Evolutionary conservation across 768 basidiomycete genomes (phyloP).

Genomic region (Serendipita sp.): DNA sequence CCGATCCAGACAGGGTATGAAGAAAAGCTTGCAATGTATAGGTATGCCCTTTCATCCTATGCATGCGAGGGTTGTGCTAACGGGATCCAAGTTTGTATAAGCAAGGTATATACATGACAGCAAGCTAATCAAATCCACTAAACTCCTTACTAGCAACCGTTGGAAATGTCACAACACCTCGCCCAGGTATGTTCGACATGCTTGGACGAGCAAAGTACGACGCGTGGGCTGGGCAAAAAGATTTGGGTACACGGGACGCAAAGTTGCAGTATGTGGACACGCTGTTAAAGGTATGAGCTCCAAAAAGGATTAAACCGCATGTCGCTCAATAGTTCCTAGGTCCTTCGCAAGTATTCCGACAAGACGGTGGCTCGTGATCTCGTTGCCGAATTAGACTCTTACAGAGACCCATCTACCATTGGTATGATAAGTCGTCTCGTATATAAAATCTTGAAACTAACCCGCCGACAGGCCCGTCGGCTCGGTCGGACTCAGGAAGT

Average conservation of each 20-base stretch:
- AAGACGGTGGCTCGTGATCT: conserved; percentile 60
- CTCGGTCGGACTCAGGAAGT: conserved; percentile 22
- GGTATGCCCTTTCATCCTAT: conserved; percentile 26
- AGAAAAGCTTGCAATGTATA: conserved; percentile 87
- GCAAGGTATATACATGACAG: conserved; percentile 42
- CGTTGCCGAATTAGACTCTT: conserved; percentile 62
- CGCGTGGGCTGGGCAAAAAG: conserved; percentile 88
- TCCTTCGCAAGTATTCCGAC: conserved; percentile 67
- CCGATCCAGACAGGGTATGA: conserved; percentile 94
- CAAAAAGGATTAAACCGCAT: background rate
- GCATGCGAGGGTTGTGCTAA: conserved; percentile 6
- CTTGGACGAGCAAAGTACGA: conserved; percentile 92
- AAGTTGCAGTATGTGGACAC: conserved; percentile 84
- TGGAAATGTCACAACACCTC: conserved; percentile 62
- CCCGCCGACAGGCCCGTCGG: conserved; percentile 44
- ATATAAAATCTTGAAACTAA: conserved; percentile 17
- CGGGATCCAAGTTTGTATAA: conserved; percentile 55
- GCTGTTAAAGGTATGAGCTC: conserved; percentile 46
- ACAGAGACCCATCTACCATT: conserved; percentile 45
- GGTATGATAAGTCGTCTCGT: conserved; percentile 26
- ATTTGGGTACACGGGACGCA: conserved; percentile 59
- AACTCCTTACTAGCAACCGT: conserved; percentile 46
- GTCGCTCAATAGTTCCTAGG: conserved; percentile 29
- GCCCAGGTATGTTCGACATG: conserved; percentile 84
- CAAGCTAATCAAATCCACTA: background rate